A percentile compares a stretch with the other conserved stretches of the same genome.
phyloP scores from a whole-genome alignment of 495 filamentous ascomycete genomes.

The Neurospora sp. region DNA sequence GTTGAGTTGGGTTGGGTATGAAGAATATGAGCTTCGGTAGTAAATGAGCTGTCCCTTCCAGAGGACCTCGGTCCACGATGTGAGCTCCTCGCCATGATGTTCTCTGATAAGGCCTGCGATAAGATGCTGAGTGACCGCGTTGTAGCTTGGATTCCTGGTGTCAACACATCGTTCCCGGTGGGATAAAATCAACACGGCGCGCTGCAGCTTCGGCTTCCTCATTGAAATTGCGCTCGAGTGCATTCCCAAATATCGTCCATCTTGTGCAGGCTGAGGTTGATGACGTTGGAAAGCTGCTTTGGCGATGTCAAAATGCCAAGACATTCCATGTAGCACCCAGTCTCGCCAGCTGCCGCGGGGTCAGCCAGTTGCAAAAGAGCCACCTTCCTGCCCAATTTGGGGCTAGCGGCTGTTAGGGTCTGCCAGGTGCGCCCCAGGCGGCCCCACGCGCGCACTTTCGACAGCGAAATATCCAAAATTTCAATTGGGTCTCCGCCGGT shows the following conservation, averaged over 20 bases:
- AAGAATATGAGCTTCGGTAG: background rate
- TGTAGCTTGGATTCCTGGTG: background rate
- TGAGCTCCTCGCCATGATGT: background rate
- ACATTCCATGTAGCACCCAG: background rate
- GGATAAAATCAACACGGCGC: background rate
- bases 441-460: constrained; percentile 22
- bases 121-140: background rate
- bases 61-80: background rate
- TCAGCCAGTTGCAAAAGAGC: constrained; percentile 7
- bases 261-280: background rate
- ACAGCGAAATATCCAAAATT: constrained; percentile 25
- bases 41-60: background rate
- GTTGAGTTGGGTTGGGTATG: too few species aligned
- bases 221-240: background rate
- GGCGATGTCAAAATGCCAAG: background rate
- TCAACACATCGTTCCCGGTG: background rate
- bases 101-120: background rate
- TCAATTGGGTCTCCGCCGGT: constrained; percentile 21
- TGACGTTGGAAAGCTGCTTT: background rate
- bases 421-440: constrained; percentile 4
- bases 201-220: background rate
- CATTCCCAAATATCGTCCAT: background rate
- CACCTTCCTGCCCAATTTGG: background rate
- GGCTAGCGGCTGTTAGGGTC: constrained; percentile 24
- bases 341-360: background rate